Conservation (phyloP, 2,329 filamentous ascomycete species). For the Apiospora saccharicola region DNA sequence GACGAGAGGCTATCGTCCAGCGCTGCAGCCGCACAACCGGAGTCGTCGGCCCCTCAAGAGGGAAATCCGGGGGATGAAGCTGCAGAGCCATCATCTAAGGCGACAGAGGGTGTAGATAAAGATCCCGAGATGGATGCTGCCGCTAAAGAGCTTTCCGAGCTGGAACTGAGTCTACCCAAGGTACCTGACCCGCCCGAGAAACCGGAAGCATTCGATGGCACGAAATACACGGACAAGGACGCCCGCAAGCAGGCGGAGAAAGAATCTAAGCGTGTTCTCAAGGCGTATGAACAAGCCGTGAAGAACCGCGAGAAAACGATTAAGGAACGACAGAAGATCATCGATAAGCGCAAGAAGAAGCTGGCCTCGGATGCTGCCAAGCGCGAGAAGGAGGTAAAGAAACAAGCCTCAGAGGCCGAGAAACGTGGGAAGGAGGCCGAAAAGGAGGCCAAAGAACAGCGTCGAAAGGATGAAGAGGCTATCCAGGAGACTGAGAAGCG, state of each 20-base stretch:
- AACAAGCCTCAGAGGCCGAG: conserved; percentile 38
- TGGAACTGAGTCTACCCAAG: conserved; percentile 45
- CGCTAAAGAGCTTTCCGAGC: conserved; percentile 4
- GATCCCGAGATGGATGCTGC: conserved; percentile 14
- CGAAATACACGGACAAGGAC: conserved; percentile 67
- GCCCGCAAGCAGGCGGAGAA: conserved; percentile 73
- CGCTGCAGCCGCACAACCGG: neutral
- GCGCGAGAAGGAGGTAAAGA: conserved; percentile 49
- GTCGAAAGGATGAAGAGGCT: conserved; percentile 34
- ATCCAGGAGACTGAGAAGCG: conserved; percentile 25
- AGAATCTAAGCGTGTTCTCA: conserved; percentile 67
- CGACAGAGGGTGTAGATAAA: conserved; percentile 6
- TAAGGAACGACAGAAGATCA: conserved; percentile 66
- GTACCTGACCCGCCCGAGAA: conserved; percentile 60
- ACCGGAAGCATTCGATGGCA: conserved; percentile 63
- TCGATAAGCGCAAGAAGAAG: conserved; percentile 61
- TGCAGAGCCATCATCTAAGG: neutral
- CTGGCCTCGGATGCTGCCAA: conserved; percentile 50
- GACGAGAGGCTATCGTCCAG: neutral
- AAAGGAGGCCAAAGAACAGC: conserved; percentile 39
- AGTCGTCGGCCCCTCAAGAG: conserved; percentile 6
- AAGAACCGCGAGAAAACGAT: conserved; percentile 72
- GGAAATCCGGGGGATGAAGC: neutral
- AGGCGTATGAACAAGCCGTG: conserved; percentile 70
- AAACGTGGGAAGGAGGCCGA: conserved; percentile 48